Conservation (phyloP, 2,329 filamentous ascomycete species). For the Triangularia verruculosa region DNA sequence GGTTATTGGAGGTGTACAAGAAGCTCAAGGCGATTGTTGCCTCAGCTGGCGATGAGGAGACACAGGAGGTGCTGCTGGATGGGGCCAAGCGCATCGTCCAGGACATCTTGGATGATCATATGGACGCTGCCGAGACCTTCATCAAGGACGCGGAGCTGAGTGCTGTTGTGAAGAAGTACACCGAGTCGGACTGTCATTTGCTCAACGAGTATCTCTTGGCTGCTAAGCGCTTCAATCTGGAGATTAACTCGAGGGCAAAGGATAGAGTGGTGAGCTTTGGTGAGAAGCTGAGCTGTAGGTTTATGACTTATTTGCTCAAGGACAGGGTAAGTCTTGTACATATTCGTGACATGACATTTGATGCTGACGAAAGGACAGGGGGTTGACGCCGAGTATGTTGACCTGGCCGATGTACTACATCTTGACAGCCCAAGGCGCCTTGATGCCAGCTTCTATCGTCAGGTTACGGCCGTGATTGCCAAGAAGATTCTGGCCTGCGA, state of each 20-base stretch:
- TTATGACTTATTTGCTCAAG: conserved; percentile 80
- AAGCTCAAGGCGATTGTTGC: conserved; percentile 54
- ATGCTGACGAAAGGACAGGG: conserved; percentile 48
- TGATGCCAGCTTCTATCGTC: conserved; percentile 67
- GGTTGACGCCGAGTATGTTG: conserved; percentile 84
- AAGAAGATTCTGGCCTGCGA: conserved; percentile 64
- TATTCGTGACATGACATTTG: neutral
- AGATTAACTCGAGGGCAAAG: conserved; percentile 75
- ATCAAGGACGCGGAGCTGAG: conserved; percentile 57
- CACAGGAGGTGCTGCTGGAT: conserved; percentile 53
- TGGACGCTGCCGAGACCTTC: conserved; percentile 64
- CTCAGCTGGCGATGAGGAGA: conserved; percentile 50
- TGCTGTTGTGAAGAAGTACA: conserved; percentile 59
- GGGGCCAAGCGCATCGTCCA: conserved; percentile 73
- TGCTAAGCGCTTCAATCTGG: conserved; percentile 64
- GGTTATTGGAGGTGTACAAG: conserved; percentile 58
- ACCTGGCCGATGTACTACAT: conserved; percentile 78
- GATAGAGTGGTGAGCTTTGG: conserved; percentile 91
- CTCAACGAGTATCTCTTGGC: conserved; percentile 70
- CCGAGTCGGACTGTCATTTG: conserved; percentile 76
- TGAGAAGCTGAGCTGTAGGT: conserved; percentile 91
- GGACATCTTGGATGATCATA: conserved; percentile 79
- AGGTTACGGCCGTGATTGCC: conserved; percentile 58
- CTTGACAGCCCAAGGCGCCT: conserved; percentile 59
- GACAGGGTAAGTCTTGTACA: conserved; percentile 53